Evolutionary conservation across 805 yeast species (phyloP), one percentile per base, ranked within the genome.

Genomic region (Ascoidea rubescens): DNA sequence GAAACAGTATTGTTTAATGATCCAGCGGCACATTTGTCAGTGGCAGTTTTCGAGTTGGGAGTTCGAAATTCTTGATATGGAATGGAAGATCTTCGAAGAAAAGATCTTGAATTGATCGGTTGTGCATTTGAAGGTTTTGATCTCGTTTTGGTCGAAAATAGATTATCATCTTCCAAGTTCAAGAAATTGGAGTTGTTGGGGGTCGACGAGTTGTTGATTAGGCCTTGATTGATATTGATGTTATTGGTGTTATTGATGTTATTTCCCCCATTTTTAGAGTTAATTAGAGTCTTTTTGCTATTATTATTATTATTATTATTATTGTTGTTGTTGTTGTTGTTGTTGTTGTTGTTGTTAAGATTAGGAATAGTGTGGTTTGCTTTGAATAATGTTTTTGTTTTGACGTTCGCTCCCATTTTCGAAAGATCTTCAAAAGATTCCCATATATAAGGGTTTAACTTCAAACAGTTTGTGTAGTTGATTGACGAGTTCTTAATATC

Each of bases 401-500:
- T 78, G 17, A 88, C 73, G 53, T 77, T 77, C 17, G 84, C 87
- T 10, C 95, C 93, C 67, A 84, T 68, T 49, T 73, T 72, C 59
- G 88, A 80, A 49, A 93, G 68, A 47, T 82, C 82, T 57, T 82
- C 87, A 56, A 87, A 81, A 0, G 96, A 88, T 62, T 88, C 96
- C 77, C 93, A 88, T 46, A 88, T 73, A 61, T 72, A 87, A 16
- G 95, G 96, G 62, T 93, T 86, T 56, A 73, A 67, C 54, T 79
- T 78, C 53, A 88, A 71, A 0, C 91, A 87, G 57, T 75, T 78
- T 0, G 87, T 74, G 62, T 82, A 86, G 59, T 79, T 77, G 49
- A 82, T 67, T 0, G 84, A 74, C 53, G 93, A 81, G 53, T 82
- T 80, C 57, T 79, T 77, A 5, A 70, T 61, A 60, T 84, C 87